phyloP scores from a whole-genome alignment of 1,284 basidiomycete genomes.

The Malassezia caprae region DNA sequence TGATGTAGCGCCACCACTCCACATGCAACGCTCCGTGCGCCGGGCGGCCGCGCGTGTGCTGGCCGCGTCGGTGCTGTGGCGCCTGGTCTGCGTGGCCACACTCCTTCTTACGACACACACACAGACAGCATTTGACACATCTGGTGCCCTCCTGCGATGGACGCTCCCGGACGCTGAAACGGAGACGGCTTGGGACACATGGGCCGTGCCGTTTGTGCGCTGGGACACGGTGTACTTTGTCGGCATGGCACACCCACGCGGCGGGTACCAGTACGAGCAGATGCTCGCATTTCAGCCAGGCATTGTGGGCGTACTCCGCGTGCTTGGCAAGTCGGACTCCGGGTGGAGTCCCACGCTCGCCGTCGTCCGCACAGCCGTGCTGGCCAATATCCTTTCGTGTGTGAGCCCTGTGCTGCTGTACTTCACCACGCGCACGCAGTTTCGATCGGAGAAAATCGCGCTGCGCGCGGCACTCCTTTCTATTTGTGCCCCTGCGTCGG shows the following conservation, averaged over 20 bases:
- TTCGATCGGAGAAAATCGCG: constrained; percentile 54
- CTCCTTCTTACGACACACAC: constrained; percentile 18
- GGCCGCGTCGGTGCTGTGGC: constrained; percentile 9
- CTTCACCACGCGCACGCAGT: constrained; percentile 47
- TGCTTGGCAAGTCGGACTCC: constrained; percentile 3
- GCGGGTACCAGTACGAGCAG: constrained; percentile 65
- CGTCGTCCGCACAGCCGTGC: constrained; percentile 15
- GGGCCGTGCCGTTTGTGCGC: constrained; percentile 53
- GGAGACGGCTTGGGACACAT: constrained; percentile 6
- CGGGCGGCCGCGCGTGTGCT: constrained; percentile 1
- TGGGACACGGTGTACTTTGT: constrained; percentile 83
- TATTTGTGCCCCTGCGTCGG: constrained; percentile 69
- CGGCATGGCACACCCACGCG: constrained; percentile 12
- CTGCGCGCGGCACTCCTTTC: constrained; percentile 60
- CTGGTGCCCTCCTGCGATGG: constrained; percentile 21
- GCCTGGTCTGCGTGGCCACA: constrained; percentile 6
- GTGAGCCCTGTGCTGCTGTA: constrained; percentile 57
- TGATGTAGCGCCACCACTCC: not conserved
- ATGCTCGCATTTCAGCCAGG: constrained; percentile 80
- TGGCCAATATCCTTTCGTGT: constrained; percentile 43
- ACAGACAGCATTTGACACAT: constrained; percentile 35
- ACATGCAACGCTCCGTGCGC: not conserved
- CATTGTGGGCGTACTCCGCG: constrained; percentile 25
- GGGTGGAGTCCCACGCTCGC: constrained; percentile 25
- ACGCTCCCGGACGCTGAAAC: not conserved